Conservation (phyloP, 805 yeast genomes). For the Allodekkera sacchari region DNA sequence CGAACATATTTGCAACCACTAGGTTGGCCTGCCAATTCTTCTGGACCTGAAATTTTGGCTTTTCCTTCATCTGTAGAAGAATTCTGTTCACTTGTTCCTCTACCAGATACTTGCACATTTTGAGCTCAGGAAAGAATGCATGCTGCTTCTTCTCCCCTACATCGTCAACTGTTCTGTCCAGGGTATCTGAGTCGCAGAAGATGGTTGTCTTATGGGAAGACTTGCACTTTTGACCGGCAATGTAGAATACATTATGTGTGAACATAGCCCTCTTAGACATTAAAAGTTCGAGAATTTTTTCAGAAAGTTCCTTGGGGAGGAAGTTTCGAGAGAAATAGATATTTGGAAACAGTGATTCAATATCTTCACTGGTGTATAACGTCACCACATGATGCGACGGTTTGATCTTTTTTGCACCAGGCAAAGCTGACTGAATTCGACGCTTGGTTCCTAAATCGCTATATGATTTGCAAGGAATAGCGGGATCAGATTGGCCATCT, state of each 20-base stretch:
- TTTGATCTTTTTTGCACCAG: too few species aligned
- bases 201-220: slow-evolving; percentile 47
- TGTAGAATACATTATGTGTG: slow-evolving; percentile 39
- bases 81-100: slow-evolving; percentile 13
- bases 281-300: slow-evolving; percentile 33
- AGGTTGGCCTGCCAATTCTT: slow-evolving; percentile 44
- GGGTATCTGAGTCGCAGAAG: slow-evolving; percentile 19
- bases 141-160: slow-evolving; percentile 1
- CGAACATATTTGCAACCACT: slow-evolving; percentile 51
- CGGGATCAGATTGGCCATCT: too few species aligned
- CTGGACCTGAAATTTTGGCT: slow-evolving; percentile 29
- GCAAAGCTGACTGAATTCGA: too few species aligned
- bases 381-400: slow-evolving; percentile 7
- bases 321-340: slow-evolving; percentile 42
- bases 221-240: slow-evolving; percentile 53
- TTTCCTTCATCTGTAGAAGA: slow-evolving; percentile 6
- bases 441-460: too few species aligned
- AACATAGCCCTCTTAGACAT: slow-evolving; percentile 33
- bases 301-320: slow-evolving; percentile 43
- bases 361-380: slow-evolving; percentile 43
- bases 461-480: too few species aligned
- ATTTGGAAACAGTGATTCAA: slow-evolving; percentile 42
- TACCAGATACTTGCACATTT: slow-evolving; percentile 8
- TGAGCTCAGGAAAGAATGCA: slow-evolving; percentile 9
- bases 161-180: neutral